These are phyloP conservation scores for Takakia lepidozioides DNA, from an alignment of 225 moss, liverwort and hornwort species.

Conservation along the genomic window DNA sequence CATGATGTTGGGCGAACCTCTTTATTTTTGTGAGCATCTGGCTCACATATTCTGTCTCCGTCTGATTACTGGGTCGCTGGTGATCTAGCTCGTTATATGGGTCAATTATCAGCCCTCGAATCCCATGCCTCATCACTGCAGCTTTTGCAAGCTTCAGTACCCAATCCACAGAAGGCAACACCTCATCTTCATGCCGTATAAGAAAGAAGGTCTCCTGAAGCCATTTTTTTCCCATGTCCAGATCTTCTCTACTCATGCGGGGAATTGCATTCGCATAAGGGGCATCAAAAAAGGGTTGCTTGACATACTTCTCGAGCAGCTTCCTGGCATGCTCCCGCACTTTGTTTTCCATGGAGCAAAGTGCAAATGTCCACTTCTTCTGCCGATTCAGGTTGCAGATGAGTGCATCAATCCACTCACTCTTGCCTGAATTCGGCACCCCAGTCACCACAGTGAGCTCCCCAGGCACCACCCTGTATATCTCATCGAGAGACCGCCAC, in stretches of 20 bases:
- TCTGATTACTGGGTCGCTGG: constrained; percentile 89
- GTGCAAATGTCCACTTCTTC: constrained; percentile 85
- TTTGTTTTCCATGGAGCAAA: constrained; percentile 99
- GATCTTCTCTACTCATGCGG: constrained; percentile 69
- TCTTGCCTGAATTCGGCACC: constrained; percentile 98
- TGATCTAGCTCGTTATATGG: constrained; percentile 99
- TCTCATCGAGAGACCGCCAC: constrained; percentile 65
- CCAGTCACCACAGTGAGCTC: constrained; percentile 95
- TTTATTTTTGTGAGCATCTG: constrained; percentile 97
- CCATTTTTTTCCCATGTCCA: constrained; percentile 80
- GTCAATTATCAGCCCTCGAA: constrained; percentile 95
- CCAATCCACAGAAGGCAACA: constrained; percentile 96
- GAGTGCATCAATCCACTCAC: constrained; percentile 99
- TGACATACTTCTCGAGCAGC: constrained; percentile 79
- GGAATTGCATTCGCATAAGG: constrained; percentile 71
- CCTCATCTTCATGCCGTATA: constrained; percentile 93
- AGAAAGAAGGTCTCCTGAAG: constrained; percentile 74
- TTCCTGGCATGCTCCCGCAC: constrained; percentile 97
- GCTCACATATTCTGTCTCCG: constrained; percentile 99
- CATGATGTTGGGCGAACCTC: constrained; percentile 97
- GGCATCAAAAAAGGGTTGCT: constrained; percentile 90
- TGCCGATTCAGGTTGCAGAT: constrained; percentile 77
- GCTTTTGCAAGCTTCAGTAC: constrained; percentile 94
- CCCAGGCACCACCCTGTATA: constrained; percentile 93
- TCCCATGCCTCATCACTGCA: constrained; percentile 94